Evolutionary conservation across 352 stramenopile genomes (phyloP).

Genomic region (Globisporangium acanthophoron): DNA sequence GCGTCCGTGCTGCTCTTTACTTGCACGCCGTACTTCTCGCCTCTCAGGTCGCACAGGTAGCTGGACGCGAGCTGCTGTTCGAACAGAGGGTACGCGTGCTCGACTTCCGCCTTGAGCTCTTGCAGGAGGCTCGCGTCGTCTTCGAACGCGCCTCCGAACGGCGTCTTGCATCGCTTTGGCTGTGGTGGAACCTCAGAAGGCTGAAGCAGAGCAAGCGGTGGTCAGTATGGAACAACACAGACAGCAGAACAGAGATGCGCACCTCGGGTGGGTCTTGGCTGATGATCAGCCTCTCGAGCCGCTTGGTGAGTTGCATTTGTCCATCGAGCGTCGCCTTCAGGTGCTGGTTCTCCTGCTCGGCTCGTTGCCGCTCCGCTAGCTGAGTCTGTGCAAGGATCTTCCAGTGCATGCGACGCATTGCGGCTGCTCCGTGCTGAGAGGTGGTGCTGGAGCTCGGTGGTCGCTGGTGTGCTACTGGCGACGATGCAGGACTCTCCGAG

Average conservation of each 20-base stretch:
- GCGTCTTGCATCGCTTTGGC: slow-evolving; percentile 17
- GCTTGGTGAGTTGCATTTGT: slow-evolving; percentile 26
- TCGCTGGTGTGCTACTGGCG: not conserved
- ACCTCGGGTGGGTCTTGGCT: slow-evolving; percentile 17
- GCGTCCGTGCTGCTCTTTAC: slow-evolving; percentile 3
- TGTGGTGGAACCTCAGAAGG: slow-evolving; percentile 3
- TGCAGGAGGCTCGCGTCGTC: slow-evolving; percentile 26
- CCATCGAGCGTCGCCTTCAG: slow-evolving; percentile 23
- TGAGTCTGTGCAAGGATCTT: slow-evolving; percentile 24
- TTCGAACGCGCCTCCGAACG: not conserved
- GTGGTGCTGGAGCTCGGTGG: not conserved
- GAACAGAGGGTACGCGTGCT: slow-evolving; percentile 15
- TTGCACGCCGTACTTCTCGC: not conserved
- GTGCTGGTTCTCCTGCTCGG: slow-evolving; percentile 26
- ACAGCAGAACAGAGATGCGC: not conserved
- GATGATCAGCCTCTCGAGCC: slow-evolving; percentile 21
- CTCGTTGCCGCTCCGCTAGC: slow-evolving; percentile 14
- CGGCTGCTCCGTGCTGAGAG: not conserved
- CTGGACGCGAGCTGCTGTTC: slow-evolving; percentile 13
- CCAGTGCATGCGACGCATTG: slow-evolving; percentile 14
- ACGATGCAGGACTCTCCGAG: not conserved
- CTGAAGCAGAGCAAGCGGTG: slow-evolving; percentile 4
- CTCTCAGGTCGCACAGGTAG: slow-evolving; percentile 4
- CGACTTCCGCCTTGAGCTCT: slow-evolving; percentile 18
- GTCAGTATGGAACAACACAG: not conserved